Evolutionary conservation across 768 basidiomycete genomes (phyloP).

Genomic region (Boletellus ananas): DNA sequence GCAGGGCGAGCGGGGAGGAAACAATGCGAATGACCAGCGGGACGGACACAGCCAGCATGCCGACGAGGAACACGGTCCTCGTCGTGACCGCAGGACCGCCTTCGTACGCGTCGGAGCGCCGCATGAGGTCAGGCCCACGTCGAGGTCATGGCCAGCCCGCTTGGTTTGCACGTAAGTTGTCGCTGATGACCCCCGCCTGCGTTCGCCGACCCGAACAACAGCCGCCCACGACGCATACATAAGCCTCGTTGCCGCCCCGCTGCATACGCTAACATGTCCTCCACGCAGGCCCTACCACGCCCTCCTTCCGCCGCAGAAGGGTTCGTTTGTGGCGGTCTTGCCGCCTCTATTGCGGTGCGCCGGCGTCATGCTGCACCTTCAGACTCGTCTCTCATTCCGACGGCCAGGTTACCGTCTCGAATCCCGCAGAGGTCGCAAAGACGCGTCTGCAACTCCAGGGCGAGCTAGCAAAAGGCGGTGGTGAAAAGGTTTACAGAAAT

Average conservation of each 20-base stretch:
- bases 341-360: constrained; percentile 83
- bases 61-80: constrained; percentile 53
- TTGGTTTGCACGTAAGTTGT: neutral
- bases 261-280: constrained; percentile 14
- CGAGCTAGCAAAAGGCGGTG: constrained; percentile 76
- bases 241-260: constrained; percentile 1
- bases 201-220: neutral
- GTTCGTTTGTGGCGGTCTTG: constrained; percentile 86
- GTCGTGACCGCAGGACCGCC: constrained; percentile 43
- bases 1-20: constrained; percentile 62
- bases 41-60: constrained; percentile 51
- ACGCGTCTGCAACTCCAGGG: constrained; percentile 96
- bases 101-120: constrained; percentile 14
- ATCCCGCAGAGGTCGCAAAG: constrained; percentile 76
- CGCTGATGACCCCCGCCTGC: neutral
- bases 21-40: constrained; percentile 53
- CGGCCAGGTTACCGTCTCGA: constrained; percentile 72
- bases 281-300: constrained; percentile 12
- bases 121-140: constrained; percentile 14
- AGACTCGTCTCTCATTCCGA: constrained; percentile 1
- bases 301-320: constrained; percentile 69
- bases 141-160: neutral
- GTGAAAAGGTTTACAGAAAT: constrained; percentile 78
- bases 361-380: constrained; percentile 1
- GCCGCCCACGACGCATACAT: neutral